A percentile compares a stretch with the other conserved stretches of the same genome.
Evolutionary conservation across 371 early-diverging fungal species (phyloP).

Genomic region (Apophysomyces elegans): DNA sequence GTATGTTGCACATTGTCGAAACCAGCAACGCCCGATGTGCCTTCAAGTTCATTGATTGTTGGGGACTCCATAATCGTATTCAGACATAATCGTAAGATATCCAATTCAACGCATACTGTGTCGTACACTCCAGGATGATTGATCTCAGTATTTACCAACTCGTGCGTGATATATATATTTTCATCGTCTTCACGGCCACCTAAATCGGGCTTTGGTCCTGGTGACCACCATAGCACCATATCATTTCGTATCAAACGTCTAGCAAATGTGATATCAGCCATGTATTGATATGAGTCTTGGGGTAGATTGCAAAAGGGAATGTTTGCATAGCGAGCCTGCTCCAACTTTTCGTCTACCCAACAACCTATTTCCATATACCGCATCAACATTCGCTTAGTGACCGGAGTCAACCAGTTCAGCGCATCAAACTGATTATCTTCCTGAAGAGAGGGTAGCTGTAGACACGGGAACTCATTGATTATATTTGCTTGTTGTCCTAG

Average conservation of each 20-base stretch:
- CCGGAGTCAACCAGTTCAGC: constrained; percentile 86
- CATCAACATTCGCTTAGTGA: constrained; percentile 68
- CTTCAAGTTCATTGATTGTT: constrained; percentile 80
- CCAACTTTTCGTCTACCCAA: constrained; percentile 77
- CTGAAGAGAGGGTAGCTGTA: constrained; percentile 66
- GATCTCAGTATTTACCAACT: constrained; percentile 69
- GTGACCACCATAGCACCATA: constrained; percentile 92
- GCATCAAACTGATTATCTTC: constrained; percentile 70
- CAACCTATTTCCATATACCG: constrained; percentile 73
- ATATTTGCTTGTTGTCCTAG: constrained; percentile 58
- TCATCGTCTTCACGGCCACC: constrained; percentile 91
- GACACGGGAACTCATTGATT: constrained; percentile 69
- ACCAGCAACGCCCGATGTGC: constrained; percentile 56
- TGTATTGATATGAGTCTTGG: constrained; percentile 75
- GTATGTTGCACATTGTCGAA: constrained; percentile 51
- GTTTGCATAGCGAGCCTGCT: constrained; percentile 82
- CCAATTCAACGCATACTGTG: constrained; percentile 84
- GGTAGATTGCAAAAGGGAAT: constrained; percentile 92
- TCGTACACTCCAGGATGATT: constrained; percentile 78
- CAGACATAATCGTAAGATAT: constrained; percentile 80
- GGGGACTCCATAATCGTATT: constrained; percentile 80
- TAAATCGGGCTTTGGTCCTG: constrained; percentile 80
- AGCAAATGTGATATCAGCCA: constrained; percentile 86
- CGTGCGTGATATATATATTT: constrained; percentile 57
- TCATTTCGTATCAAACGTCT: constrained; percentile 74